These are phyloP conservation scores for Podospora bellae-mahoneyi DNA, from an alignment of 495 filamentous ascomycete genomes.

Conservation along the genomic window DNA sequence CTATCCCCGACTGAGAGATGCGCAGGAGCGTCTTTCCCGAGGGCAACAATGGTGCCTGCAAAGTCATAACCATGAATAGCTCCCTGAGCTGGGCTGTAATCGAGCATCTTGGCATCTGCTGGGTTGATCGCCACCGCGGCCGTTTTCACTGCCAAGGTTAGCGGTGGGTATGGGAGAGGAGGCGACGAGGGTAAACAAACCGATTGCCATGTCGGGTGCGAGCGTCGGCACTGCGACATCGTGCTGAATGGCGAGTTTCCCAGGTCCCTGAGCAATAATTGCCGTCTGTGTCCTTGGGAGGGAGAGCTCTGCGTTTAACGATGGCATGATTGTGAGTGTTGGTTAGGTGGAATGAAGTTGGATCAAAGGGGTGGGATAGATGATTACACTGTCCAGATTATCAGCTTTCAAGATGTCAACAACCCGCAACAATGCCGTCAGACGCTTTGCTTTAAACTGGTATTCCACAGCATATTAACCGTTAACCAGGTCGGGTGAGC, in stretches of 20 bases:
- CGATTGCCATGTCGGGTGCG: conserved; percentile 9
- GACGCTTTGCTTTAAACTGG: too few species aligned
- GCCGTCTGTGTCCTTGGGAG: conserved; percentile 9
- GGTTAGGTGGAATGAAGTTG: too few species aligned
- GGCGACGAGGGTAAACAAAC: too few species aligned
- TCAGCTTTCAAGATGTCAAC: too few species aligned
- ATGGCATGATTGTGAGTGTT: not conserved
- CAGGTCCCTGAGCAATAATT: conserved; percentile 3
- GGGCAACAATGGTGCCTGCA: conserved; percentile 44
- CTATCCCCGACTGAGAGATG: conserved; percentile 42
- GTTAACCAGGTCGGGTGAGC: too few species aligned
- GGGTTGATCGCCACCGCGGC: conserved; percentile 45
- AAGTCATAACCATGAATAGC: conserved; percentile 39
- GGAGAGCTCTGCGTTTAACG: not conserved
- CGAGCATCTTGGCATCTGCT: conserved; percentile 56
- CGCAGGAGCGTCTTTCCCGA: conserved; percentile 28
- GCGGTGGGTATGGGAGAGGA: too few species aligned
- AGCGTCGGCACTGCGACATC: conserved; percentile 7
- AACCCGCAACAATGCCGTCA: too few species aligned
- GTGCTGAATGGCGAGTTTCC: not conserved
- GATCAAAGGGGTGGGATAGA: too few species aligned
- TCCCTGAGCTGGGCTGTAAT: conserved; percentile 18
- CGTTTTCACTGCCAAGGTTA: too few species aligned
- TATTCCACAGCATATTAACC: too few species aligned
- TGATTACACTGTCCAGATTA: too few species aligned